Evolutionary conservation across 371 early-diverging fungal genomes (phyloP).

Genomic region (Mortierella sp.): DNA sequence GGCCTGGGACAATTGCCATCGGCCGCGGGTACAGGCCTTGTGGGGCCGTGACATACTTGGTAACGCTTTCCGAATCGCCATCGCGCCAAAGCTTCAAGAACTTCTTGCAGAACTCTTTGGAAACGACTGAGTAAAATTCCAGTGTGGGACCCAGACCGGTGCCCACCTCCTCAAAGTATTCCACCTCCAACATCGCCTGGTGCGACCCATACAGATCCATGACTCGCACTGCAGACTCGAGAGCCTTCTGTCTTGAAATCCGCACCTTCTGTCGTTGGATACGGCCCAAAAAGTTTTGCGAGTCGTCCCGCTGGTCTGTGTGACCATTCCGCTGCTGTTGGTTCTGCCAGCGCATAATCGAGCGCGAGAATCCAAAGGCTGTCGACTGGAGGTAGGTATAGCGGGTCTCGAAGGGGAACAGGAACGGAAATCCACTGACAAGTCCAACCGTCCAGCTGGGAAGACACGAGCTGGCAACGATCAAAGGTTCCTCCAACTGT

Average conservation of each 20-base stretch:
- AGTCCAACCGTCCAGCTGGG: conserved; percentile 86
- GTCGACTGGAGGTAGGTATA: conserved; percentile 85
- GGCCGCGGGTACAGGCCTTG: conserved; percentile 86
- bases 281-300: conserved; percentile 70
- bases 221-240: conserved; percentile 87
- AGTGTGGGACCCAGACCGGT: conserved; percentile 95
- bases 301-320: conserved; percentile 43
- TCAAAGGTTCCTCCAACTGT: conserved; percentile 90
- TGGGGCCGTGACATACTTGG: conserved; percentile 62
- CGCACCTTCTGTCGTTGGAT: conserved; percentile 86
- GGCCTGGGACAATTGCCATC: conserved; percentile 47
- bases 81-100: conserved; percentile 75
- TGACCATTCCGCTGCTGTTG: conserved; percentile 40
- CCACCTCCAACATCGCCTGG: conserved; percentile 86
- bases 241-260: conserved; percentile 79
- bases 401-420: conserved; percentile 90
- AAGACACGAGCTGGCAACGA: conserved; percentile 85
- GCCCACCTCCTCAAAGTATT: conserved; percentile 95
- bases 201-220: conserved; percentile 83
- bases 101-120: conserved; percentile 79
- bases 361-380: conserved; percentile 88
- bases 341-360: conserved; percentile 66
- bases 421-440: conserved; percentile 78
- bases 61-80: conserved; percentile 47
- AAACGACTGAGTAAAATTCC: conserved; percentile 91